Evolutionary conservation across 768 basidiomycete genomes (phyloP).

Genomic region (Hydnum rufescens): DNA sequence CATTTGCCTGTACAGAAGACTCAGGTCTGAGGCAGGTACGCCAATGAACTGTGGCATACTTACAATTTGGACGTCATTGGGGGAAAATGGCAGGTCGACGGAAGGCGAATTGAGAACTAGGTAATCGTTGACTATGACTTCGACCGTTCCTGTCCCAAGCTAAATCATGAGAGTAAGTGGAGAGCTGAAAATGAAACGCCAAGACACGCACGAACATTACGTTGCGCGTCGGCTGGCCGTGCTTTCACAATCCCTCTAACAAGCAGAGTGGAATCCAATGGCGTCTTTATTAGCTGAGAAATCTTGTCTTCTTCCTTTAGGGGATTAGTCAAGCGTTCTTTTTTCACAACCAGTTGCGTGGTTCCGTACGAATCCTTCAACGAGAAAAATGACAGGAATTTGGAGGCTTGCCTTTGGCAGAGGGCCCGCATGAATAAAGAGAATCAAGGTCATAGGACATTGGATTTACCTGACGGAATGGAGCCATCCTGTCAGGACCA

Average conservation of each 20-base stretch:
- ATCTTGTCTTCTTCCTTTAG: too few species aligned
- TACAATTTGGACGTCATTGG: constrained; percentile 54
- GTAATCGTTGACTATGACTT: constrained; percentile 51
- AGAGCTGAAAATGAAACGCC: constrained; percentile 15
- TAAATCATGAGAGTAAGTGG: constrained; percentile 18
- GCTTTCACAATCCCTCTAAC: constrained; percentile 51
- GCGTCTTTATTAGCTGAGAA: constrained; percentile 35
- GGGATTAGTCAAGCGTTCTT: too few species aligned
- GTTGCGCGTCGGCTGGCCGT: constrained; percentile 41
- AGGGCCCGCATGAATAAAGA: constrained; percentile 12
- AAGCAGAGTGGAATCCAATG: constrained; percentile 60
- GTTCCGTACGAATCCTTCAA: constrained; percentile 61
- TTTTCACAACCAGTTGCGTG: constrained; percentile 56
- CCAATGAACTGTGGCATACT: constrained; percentile 26
- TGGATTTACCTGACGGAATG: constrained; percentile 48
- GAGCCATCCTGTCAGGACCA: constrained; percentile 67
- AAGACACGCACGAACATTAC: constrained; percentile 8
- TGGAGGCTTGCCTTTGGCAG: constrained; percentile 40
- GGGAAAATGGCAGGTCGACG: constrained; percentile 56
- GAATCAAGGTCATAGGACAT: not conserved
- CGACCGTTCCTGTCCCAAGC: constrained; percentile 54
- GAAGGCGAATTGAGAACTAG: constrained; percentile 66
- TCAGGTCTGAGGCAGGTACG: not conserved
- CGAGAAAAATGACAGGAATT: constrained; percentile 64
- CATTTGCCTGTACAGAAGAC: constrained; percentile 39